Evolutionary conservation across 139 green algal species (phyloP).

Genomic region (Haematococcus sp.): DNA sequence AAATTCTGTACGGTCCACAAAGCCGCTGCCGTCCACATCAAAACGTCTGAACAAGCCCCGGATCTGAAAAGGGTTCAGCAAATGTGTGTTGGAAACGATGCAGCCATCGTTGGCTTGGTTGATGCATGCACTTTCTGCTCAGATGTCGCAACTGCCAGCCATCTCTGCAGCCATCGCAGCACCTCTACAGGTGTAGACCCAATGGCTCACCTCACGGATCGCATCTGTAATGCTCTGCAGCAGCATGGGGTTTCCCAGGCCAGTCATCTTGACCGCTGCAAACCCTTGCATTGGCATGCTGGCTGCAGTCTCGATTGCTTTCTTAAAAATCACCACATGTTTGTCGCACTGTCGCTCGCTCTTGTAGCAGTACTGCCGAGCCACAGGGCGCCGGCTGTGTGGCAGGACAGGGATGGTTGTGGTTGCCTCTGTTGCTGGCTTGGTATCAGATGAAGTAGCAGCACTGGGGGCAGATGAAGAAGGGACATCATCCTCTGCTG

Average conservation of each 20-base stretch:
- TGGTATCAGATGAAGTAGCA: neutral
- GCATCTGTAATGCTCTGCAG: slow-evolving; percentile 65
- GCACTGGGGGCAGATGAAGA: neutral
- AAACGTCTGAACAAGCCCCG: slow-evolving; percentile 64
- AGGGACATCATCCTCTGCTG: slow-evolving; percentile 54
- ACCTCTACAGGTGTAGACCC: too few relatives aligned
- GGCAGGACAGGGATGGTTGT: neutral
- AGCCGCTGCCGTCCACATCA: slow-evolving; percentile 57
- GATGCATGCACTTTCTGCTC: too few relatives aligned
- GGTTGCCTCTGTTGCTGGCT: neutral
- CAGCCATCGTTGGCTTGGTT: too few relatives aligned
- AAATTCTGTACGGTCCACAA: slow-evolving; percentile 26
- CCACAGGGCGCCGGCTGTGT: too few relatives aligned
- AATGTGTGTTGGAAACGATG: too few relatives aligned
- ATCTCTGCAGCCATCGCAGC: too few relatives aligned
- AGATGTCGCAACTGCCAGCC: too few relatives aligned
- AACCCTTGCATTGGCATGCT: slow-evolving; percentile 58
- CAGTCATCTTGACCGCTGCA: slow-evolving; percentile 87
- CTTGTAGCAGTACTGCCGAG: slow-evolving; percentile 4
- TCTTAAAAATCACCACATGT: slow-evolving; percentile 55
- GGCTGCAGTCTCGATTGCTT: slow-evolving; percentile 63
- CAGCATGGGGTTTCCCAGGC: slow-evolving; percentile 77
- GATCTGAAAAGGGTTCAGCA: too few relatives aligned
- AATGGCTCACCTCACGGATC: slow-evolving; percentile 30
- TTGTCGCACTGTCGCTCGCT: neutral